These are phyloP conservation scores for Ambrosiella cleistominuta DNA, from an alignment of 2,329 filamentous ascomycete genomes.

Conservation along the genomic window DNA sequence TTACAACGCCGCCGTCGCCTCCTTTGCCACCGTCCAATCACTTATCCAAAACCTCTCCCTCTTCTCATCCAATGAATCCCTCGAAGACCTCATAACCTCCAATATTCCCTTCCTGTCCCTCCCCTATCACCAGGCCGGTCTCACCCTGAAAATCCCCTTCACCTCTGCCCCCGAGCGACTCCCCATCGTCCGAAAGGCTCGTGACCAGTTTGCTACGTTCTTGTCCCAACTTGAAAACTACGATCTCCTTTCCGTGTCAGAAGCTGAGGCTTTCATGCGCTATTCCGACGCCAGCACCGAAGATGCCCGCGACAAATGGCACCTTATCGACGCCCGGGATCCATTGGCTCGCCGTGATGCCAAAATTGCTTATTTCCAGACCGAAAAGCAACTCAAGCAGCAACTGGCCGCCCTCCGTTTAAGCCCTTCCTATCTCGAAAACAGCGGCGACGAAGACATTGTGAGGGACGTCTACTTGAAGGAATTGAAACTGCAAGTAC, in stretches of 20 bases:
- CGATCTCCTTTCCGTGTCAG: constrained; percentile 44
- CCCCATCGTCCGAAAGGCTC: constrained; percentile 41
- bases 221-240: constrained; percentile 64
- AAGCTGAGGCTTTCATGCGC: constrained; percentile 52
- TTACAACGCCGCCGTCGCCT: constrained; percentile 46
- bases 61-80: constrained; percentile 77
- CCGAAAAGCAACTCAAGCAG: constrained; percentile 70
- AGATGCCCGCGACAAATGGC: constrained; percentile 43
- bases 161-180: constrained; percentile 39
- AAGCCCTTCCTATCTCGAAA: constrained; percentile 35
- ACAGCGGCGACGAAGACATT: constrained; percentile 59
- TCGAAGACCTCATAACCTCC: constrained; percentile 74
- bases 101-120: constrained; percentile 74
- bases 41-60: constrained; percentile 55
- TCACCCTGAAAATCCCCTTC: constrained; percentile 50
- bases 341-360: constrained; percentile 55
- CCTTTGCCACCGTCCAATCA: constrained; percentile 55
- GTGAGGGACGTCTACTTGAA: constrained; percentile 63
- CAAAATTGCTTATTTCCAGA: constrained; percentile 71
- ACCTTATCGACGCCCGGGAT: constrained; percentile 43
- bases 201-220: constrained; percentile 60
- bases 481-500: constrained; percentile 52
- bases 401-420: constrained; percentile 47
- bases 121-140: constrained; percentile 61
- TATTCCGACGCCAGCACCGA: constrained; percentile 45